A percentile compares a stretch with the other conserved stretches of the same genome.
phyloP scores from a whole-genome alignment of 768 basidiomycete genomes.

The Podaxis sp. region DNA sequence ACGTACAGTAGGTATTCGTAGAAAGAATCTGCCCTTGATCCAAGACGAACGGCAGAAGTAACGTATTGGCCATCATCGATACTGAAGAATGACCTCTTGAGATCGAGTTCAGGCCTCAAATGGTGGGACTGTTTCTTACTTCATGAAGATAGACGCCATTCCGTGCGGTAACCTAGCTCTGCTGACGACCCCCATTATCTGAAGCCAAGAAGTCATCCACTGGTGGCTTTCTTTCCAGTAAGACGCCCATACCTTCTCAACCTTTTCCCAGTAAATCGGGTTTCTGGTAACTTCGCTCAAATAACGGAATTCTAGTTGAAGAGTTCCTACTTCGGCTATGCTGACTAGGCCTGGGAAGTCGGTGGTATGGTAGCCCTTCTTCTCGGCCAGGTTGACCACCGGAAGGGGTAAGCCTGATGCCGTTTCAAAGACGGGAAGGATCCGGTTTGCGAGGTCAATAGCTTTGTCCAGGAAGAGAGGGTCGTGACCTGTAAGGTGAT shows the following conservation, averaged over 20 bases:
- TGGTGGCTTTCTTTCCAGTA: neutral
- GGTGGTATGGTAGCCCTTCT: constrained; percentile 57
- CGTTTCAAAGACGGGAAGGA: constrained; percentile 82
- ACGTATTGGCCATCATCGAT: constrained; percentile 43
- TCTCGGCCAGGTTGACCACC: constrained; percentile 67
- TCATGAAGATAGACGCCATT: constrained; percentile 82
- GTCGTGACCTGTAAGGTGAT: constrained; percentile 73
- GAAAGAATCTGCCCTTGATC: constrained; percentile 90
- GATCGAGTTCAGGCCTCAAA: neutral
- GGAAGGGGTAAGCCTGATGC: constrained; percentile 81
- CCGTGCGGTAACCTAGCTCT: constrained; percentile 63
- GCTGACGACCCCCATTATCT: constrained; percentile 72
- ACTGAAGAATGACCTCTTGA: constrained; percentile 24
- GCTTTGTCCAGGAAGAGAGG: constrained; percentile 74
- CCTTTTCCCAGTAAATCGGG: constrained; percentile 78
- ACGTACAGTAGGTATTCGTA: constrained; percentile 86
- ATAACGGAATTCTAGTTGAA: constrained; percentile 91
- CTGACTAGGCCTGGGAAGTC: constrained; percentile 66
- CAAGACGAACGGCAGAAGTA: constrained; percentile 78
- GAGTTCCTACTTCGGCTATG: constrained; percentile 84
- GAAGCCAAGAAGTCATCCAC: neutral
- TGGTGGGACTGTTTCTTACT: constrained; percentile 39
- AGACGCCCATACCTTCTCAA: constrained; percentile 57
- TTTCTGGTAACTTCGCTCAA: constrained; percentile 79
- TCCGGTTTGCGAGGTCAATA: constrained; percentile 80